Base-by-base conservation (phyloP, 371 early-diverging fungal genomes). In the Saksenaea oblongispora region DNA sequence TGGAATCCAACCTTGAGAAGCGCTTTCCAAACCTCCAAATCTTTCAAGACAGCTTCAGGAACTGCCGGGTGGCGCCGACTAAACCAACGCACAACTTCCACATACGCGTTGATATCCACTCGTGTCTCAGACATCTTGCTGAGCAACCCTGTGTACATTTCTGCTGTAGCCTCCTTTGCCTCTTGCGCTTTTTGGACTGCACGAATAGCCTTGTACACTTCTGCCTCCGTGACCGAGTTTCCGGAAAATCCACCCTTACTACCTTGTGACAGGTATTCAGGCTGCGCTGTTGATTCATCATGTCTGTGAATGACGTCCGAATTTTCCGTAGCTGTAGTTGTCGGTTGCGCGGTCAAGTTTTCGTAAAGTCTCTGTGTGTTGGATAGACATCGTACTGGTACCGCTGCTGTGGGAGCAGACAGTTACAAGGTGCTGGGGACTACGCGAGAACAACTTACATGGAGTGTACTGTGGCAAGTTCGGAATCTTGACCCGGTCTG, bases 21-120 rank as follows among this genome's bases (percentile, higher is more conserved):
- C 18, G 55, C 61, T 1, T 69, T 71, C 79, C 79, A 79, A 8
- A 79, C 54, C 34, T 66, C 53, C 9, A 65, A 17, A 44, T 76
- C 39, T n/a, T 73, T 55, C 5, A 65, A 18, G 1, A 71, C 61
- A 2, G 58, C 59, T 0, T 41, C n/a, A 27, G 70, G 47, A 4
- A 74, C 24, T 47, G 51, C 51, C 3, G 51, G 51, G 10, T 22
- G 51, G 24, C 51, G 51, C 22, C 51, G 51, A 22, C 22, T 47
- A 22, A 47, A 47, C 51, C 51, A 47, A 7, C 22, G 51, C 8
- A 22, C 51, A 22, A 47, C 51, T 47, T 47, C 51, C 1, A 47
- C 10, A 22, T 47, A 47, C 3, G 51, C 22, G 24, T 11, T 11
- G 9, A 22, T 10, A 22, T 47, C 22, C 22, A 47, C 8, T 22